Evolutionary conservation across 768 basidiomycete genomes (phyloP).

Genomic region (Russula griseocarnosa): DNA sequence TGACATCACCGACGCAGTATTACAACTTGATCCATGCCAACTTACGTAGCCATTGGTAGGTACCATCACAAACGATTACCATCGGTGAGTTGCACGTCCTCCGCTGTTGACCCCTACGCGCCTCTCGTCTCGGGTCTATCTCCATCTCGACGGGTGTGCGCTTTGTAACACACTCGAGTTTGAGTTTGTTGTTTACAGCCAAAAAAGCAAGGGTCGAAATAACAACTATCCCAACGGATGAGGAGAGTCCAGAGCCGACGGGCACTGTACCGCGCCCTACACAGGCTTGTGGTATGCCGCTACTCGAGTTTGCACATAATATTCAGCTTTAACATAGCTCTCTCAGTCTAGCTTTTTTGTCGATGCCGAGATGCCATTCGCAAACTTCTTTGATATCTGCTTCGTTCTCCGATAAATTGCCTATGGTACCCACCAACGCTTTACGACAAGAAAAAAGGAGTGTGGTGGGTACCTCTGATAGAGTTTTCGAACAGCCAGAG

Average conservation of each 20-base stretch:
- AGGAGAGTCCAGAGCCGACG: conserved; percentile 81
- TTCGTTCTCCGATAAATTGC: conserved; percentile 35
- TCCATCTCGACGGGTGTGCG: conserved; percentile 73
- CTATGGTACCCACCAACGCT: conserved; percentile 31
- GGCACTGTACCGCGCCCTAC: conserved; percentile 80
- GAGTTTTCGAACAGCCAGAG: conserved; percentile 60
- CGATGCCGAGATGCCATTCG: conserved; percentile 72
- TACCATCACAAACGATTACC: not conserved
- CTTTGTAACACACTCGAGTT: conserved; percentile 47
- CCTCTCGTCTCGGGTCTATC: conserved; percentile 78
- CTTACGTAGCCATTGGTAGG: conserved; percentile 31
- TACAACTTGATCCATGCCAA: too few relatives aligned
- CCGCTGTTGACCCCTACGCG: conserved; percentile 81
- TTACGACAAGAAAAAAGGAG: conserved; percentile 51
- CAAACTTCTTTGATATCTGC: conserved; percentile 45
- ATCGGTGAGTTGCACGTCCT: conserved; percentile 46
- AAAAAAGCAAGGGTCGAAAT: conserved; percentile 80
- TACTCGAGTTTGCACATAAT: conserved; percentile 52
- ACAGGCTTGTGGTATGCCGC: not conserved
- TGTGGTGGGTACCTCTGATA: conserved; percentile 56
- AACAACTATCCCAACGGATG: conserved; percentile 88
- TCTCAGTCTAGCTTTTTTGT: conserved; percentile 74
- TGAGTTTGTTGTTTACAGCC: conserved; percentile 64
- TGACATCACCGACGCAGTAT: conserved; percentile 80
- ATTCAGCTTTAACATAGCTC: conserved; percentile 84